phyloP scores from a whole-genome alignment of 768 basidiomycete species.

The Leccinum pellstonianum region DNA sequence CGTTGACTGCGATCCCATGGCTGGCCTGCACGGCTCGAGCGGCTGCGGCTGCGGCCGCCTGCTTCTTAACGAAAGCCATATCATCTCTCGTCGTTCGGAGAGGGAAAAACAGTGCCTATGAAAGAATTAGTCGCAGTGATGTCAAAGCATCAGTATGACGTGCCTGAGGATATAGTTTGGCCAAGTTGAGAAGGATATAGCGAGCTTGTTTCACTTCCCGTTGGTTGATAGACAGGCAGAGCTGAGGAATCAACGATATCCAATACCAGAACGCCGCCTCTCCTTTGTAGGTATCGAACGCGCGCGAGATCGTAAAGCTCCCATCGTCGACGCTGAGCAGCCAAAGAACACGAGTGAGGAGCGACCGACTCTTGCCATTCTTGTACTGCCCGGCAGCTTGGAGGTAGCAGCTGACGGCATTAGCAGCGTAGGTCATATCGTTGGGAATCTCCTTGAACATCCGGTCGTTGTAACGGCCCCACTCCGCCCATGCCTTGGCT shows the following conservation, averaged over 20 bases:
- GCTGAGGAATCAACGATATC: conserved; percentile 95
- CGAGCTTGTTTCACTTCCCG: conserved; percentile 93
- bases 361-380: conserved; percentile 85
- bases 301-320: conserved; percentile 64
- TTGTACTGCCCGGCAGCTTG: conserved; percentile 97
- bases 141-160: conserved; percentile 22
- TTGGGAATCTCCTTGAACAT: conserved; percentile 85
- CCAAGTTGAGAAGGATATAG: conserved; percentile 83
- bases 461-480: conserved; percentile 92
- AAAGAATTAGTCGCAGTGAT: conserved; percentile 9
- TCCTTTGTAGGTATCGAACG: conserved; percentile 94
- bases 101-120: conserved; percentile 91
- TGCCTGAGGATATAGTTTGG: conserved; percentile 91
- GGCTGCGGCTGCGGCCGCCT: conserved; percentile 36
- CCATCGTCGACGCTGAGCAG: conserved; percentile 89
- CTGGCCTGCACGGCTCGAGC: conserved; percentile 37
- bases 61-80: conserved; percentile 47
- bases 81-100: conserved; percentile 84
- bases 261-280: conserved; percentile 98
- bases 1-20: conserved; percentile 27
- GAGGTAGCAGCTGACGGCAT: conserved; percentile 95
- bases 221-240: conserved; percentile 84
- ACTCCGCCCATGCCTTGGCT: conserved; percentile 98
- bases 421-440: conserved; percentile 75
- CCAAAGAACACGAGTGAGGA: conserved; percentile 95